Base-by-base conservation (phyloP, 768 basidiomycete species). In the Boletus eberwhitei region DNA sequence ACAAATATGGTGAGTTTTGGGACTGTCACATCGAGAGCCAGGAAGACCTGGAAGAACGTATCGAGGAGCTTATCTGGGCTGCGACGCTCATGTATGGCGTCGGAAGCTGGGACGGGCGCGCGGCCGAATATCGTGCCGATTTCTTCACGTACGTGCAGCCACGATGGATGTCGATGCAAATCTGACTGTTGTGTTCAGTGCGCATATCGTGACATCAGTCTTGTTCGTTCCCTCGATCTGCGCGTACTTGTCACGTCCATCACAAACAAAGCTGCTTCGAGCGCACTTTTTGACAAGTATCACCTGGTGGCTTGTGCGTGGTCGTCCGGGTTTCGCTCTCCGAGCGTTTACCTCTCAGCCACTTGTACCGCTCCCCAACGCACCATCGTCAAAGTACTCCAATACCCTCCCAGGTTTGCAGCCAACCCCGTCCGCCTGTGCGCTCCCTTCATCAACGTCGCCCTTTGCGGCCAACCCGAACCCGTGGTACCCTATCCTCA, bases 151-250 rank as follows among this genome's bases (percentile, higher is more conserved):
- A 58, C 59, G 85, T 74, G 12, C 48, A 59, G 21, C 19, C 11
- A n/a, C 8, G 22, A 35, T 29, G 29, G 17, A 9, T 22, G 22
- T 36, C n/a, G 32, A 16, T 8, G 8, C 24, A 11, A 29, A 8
- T 48, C 62, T 62, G 52, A 61, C 32, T 14, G 8, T n/a, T 37
- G 6, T n/a, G 7, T 36, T 4, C 37, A 88, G 86, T 14, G 82
- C 84, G 69, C 88, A 90, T 59, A 75, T 88, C 13, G 79, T 88
- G 35, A 90, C 88, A 0, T 86, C 86, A 2, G 75, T 79, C 9
- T 60, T 86, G 29, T 87, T 87, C 73, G 54, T 87, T 17, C 77
- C 82, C 0, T 77, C 85, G 1, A 51, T 83, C 39, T 69, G 77
- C 13, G 75, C 75, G 2, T 63, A 73, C 54, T 58, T 82, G 50